phyloP scores from a whole-genome alignment of 1,139 yeast genomes.

The Yamadazyma jaroonii region DNA sequence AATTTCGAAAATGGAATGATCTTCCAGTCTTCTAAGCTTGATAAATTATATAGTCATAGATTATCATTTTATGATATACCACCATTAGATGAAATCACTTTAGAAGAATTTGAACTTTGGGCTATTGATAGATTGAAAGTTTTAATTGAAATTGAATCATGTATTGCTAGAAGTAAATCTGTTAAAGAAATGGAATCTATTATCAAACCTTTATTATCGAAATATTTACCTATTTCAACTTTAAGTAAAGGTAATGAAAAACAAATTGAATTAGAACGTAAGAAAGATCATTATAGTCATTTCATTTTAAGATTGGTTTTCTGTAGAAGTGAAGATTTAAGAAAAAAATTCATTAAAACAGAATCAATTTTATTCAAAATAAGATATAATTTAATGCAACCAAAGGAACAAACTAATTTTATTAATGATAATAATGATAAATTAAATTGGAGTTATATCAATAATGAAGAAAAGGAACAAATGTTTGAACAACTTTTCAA shows the following conservation, averaged over 20 bases:
- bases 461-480: constrained; percentile 55
- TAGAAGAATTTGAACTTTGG: constrained; percentile 93
- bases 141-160: constrained; percentile 79
- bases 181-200: constrained; percentile 62
- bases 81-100: constrained; percentile 79
- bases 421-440: constrained; percentile 51
- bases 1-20: constrained; percentile 51
- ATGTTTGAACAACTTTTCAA: constrained; percentile 52
- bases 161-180: constrained; percentile 61
- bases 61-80: constrained; percentile 70
- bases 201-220: constrained; percentile 63
- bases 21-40: constrained; percentile 32
- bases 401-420: constrained; percentile 70
- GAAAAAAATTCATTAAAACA: constrained; percentile 72
- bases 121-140: constrained; percentile 88
- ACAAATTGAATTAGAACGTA: constrained; percentile 52
- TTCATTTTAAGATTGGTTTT: constrained; percentile 84
- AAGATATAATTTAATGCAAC: constrained; percentile 64
- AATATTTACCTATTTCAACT: constrained; percentile 60
- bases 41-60: constrained; percentile 23
- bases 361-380: constrained; percentile 75
- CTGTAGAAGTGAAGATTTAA: constrained; percentile 83
- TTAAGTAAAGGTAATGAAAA: constrained; percentile 25
- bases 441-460: constrained; percentile 70
- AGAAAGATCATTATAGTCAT: constrained; percentile 91